phyloP scores from a whole-genome alignment of 108 stramenopile genomes.

The Bacterosira constricta region DNA sequence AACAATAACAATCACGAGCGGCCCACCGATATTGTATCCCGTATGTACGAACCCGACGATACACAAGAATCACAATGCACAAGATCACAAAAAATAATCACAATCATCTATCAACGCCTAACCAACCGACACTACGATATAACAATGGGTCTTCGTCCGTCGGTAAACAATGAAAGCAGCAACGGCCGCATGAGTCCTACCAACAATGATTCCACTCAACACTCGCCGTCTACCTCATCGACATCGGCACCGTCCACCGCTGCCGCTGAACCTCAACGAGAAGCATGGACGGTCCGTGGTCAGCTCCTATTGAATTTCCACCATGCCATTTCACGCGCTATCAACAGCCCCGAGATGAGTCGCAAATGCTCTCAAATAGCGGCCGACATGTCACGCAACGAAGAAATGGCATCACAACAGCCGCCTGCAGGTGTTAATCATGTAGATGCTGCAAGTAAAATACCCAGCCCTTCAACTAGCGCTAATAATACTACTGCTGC shows the following conservation, averaged over 20 bases:
- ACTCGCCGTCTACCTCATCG: neutral
- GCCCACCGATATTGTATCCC: too few relatives aligned
- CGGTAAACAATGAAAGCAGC: conserved; percentile 4
- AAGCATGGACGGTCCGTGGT: conserved; percentile 46
- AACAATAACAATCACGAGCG: too few relatives aligned
- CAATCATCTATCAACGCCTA: too few relatives aligned
- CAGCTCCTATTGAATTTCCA: conserved; percentile 42
- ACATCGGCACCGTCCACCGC: neutral
- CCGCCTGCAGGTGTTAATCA: neutral
- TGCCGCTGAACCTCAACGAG: conserved; percentile 1
- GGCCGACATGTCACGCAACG: conserved; percentile 4
- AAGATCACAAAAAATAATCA: neutral
- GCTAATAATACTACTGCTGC: neutral
- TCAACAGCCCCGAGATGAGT: conserved; percentile 43
- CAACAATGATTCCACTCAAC: neutral
- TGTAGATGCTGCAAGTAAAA: neutral
- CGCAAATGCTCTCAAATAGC: conserved; percentile 34
- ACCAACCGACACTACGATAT: neutral
- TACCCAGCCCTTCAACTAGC: neutral
- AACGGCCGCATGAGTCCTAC: neutral
- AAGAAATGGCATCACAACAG: too few relatives aligned
- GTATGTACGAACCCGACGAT: too few relatives aligned
- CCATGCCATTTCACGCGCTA: conserved; percentile 31
- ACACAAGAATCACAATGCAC: too few relatives aligned
- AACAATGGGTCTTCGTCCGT: conserved; percentile 23